Percentiles rank a stretch among this genome's conserved stretches.
phyloP scores from a whole-genome alignment of 257 asterid species.

The Perilla frutescens region DNA sequence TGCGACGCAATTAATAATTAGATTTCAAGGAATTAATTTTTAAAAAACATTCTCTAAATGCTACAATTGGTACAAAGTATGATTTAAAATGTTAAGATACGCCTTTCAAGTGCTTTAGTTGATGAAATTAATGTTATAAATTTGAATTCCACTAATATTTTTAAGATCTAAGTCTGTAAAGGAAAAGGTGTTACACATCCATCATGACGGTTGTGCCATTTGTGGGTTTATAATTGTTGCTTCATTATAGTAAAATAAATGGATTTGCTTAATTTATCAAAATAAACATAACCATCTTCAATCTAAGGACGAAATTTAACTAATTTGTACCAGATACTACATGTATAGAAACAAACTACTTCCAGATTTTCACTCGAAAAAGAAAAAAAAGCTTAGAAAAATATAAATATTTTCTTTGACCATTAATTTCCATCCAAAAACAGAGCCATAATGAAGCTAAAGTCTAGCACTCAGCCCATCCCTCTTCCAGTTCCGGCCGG shows the following conservation, averaged over 20 bases:
- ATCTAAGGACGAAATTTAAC: not conserved
- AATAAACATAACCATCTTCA: not conserved
- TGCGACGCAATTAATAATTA: too few relatives aligned
- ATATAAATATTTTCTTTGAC: not conserved
- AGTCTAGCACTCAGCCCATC: slow-evolving; percentile 61
- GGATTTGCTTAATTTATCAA: not conserved
- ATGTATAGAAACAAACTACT: too few relatives aligned
- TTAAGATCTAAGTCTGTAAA: too few relatives aligned
- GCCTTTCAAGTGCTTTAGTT: not conserved
- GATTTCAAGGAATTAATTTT: too few relatives aligned
- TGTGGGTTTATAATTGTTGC: too few relatives aligned
- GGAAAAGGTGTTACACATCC: too few relatives aligned
- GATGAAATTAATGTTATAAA: not conserved
- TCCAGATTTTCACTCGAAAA: too few relatives aligned
- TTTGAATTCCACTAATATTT: too few relatives aligned
- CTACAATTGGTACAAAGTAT: not conserved
- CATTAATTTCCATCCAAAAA: not conserved
- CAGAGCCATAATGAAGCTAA: not conserved
- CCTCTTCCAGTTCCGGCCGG: slow-evolving; percentile 53
- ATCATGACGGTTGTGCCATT: too few relatives aligned
- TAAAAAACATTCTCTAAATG: not conserved
- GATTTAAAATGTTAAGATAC: not conserved
- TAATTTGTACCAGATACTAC: too few relatives aligned
- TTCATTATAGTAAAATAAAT: too few relatives aligned
- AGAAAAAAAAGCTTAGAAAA: too few relatives aligned